phyloP scores from a whole-genome alignment of 2,329 filamentous ascomycete genomes.

The Colletotrichum sp. region DNA sequence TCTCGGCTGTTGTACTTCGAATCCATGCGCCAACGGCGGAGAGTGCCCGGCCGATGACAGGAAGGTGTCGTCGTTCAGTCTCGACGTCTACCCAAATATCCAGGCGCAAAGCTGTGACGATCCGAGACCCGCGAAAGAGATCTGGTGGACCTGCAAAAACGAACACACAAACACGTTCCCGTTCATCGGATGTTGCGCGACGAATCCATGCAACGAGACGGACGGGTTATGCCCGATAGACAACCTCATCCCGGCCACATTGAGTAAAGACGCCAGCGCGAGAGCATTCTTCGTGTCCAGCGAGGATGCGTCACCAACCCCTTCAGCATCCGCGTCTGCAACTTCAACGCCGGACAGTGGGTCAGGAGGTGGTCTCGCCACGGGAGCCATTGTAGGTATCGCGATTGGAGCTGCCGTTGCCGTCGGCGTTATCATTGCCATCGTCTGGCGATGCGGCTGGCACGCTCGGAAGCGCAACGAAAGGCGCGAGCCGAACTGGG shows the following conservation, averaged over 20 bases:
- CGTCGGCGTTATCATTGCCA: slow-evolving; percentile 1
- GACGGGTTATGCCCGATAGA: slow-evolving; percentile 26
- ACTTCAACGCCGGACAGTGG: background rate
- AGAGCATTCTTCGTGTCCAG: slow-evolving; percentile 19
- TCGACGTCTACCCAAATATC: slow-evolving; percentile 28
- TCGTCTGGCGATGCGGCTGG: slow-evolving; percentile 19
- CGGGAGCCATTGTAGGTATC: slow-evolving; percentile 24
- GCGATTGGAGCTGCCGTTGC: slow-evolving; percentile 21
- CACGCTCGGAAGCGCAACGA: slow-evolving; percentile 20
- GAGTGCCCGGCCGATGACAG: slow-evolving; percentile 35
- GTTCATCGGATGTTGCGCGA: slow-evolving; percentile 44
- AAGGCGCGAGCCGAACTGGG: slow-evolving; percentile 10
- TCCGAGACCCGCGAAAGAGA: slow-evolving; percentile 3
- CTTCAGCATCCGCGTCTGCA: background rate
- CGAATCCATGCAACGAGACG: slow-evolving; percentile 33
- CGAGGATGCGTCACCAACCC: background rate
- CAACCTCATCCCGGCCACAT: slow-evolving; percentile 27
- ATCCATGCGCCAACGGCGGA: slow-evolving; percentile 38
- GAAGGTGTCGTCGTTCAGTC: slow-evolving; percentile 31
- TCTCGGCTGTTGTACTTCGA: slow-evolving; percentile 43
- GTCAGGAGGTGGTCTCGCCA: slow-evolving; percentile 1
- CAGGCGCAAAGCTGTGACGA: slow-evolving; percentile 35
- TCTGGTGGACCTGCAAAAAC: slow-evolving; percentile 39
- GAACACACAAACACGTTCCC: slow-evolving; percentile 25
- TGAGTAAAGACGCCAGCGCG: slow-evolving; percentile 25